Evolutionary conservation across 2,329 filamentous ascomycete species (phyloP), one percentile per base, ranked within the genome.

Genomic region (Xylariaceae sp.): DNA sequence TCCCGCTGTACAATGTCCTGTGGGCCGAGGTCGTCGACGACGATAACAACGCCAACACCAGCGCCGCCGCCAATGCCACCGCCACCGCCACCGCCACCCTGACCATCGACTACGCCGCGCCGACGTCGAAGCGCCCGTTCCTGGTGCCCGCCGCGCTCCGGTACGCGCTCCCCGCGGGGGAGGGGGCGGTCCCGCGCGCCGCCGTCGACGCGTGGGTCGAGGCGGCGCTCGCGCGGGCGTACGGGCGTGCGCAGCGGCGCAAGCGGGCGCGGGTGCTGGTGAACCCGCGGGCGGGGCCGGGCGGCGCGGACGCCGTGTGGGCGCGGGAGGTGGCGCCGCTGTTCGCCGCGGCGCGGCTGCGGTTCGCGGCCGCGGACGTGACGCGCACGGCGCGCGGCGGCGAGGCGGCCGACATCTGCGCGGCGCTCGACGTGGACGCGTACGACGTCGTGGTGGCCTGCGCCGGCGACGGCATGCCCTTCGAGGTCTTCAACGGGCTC

Each of bases 401-500:
- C 4, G 83, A 96, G 59, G 92, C 85, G 1, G 68, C 80, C 2
- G 81, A 86, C 14, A 79, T 96, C 39, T 80, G 78, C 9, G 70
- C 83, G 52, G 70, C 77, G 26, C 61, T 94, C 31, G 84, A 95
- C 52, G 70, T 92, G 18, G 75, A 88, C 30, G 74, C 71, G 2
- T 94, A 79, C 58, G 92, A 98, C 61, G 81, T 88, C 7, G 73
- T 96, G 11, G 78, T 90, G 17, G 85, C 86, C 42, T 92, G 87
- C 54, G 95, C 90, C 1, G 92, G 92, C 4, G 92, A 98, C 50
- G 92, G 92, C 8, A 69, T 94, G 24, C 82, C 87, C 0, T 83
- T 94, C 55, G 92, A 98, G 59, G 83, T 94, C 7, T 94, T 95
- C 66, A 96, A 98, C 54, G 92, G 92, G 0, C 64, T 98, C 19